Percentiles rank a stretch among this genome's conserved stretches.
Conservation (phyloP, 2,329 filamentous ascomycete species). For the Botrytis paeoniae region DNA sequence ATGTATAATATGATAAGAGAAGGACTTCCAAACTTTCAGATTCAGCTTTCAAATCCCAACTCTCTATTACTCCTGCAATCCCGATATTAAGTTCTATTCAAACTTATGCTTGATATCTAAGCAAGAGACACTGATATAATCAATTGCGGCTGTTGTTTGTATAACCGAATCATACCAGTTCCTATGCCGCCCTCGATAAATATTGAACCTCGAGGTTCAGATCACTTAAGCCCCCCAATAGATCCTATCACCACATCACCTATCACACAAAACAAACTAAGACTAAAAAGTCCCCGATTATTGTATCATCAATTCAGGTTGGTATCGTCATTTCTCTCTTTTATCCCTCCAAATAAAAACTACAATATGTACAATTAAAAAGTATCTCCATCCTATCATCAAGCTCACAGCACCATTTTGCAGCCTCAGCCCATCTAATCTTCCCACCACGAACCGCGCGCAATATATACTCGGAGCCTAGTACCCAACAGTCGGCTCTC, state of each 20-base stretch:
- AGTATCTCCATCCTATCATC: not conserved
- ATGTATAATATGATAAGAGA: fast-evolving
- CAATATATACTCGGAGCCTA: conserved; percentile 11
- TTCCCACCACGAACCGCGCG: not conserved
- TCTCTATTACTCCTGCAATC: not conserved
- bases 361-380: conserved; percentile 7
- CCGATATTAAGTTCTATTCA: not conserved
- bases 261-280: not conserved
- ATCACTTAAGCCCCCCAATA: not conserved
- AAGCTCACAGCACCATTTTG: not conserved
- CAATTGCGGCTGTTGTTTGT: not conserved
- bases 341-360: not conserved
- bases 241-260: not conserved
- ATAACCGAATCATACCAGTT: not conserved
- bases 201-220: not conserved
- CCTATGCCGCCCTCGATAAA: not conserved
- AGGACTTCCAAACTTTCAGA: not conserved
- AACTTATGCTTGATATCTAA: not conserved
- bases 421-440: not conserved
- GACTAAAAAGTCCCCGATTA: not conserved
- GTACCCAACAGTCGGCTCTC: conserved; percentile 8
- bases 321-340: not conserved
- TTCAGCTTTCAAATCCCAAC: not conserved
- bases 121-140: not conserved
- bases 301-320: not conserved